Base-by-base conservation (phyloP, 495 filamentous ascomycete species). In the Neurospora sublineolata region DNA sequence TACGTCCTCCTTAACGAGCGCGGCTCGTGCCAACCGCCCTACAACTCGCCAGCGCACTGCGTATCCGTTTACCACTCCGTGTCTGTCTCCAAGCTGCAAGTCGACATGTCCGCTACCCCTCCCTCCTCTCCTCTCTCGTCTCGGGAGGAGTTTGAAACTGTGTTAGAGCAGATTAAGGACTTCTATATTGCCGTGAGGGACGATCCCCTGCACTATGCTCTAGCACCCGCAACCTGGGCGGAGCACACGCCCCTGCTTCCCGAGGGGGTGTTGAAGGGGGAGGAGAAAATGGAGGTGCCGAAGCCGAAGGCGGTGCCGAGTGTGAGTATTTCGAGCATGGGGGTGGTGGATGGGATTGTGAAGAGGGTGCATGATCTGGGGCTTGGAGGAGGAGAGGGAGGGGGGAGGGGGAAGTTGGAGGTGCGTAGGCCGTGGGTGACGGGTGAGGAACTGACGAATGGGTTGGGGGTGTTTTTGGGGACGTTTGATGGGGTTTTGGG, bases 301-400 rank as follows among this genome's bases (percentile, higher is more conserved):
- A 36, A 40, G 18, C 79, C 76, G 4, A 79, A 79, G 14, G 18
- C 39, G 6, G 71, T 75, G 8, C 79, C 82, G 0, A 80, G 81
- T 0, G 80, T 79, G 1, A 82, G 80, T 0, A 74, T 85, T 11
- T 83, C 82, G 1, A 83, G 82, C 41, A 72, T 85, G 73, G 82
- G 82, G 0, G 33, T 76, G 1, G 37, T 83, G 11, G 80, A 83
- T 44, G 70, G 68, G 0, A 71, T 80, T 3, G 73, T 84, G 6
- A 37, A 36, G 2, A 75, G 6, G 52, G 27, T 6, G 27, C 52
- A 60, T 60, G 4, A 14, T 8, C 14, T 60, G 12, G 44, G 20
- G 10, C 10, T 52, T 10, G 44, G 41, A 41, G 39, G 39, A 4
- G 41, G 18, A n/a, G 6, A n/a, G 18, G 46, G 23, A 16, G 20